Conservation (phyloP, 176 grass and related monocot species). For the Oryza officinalis region DNA sequence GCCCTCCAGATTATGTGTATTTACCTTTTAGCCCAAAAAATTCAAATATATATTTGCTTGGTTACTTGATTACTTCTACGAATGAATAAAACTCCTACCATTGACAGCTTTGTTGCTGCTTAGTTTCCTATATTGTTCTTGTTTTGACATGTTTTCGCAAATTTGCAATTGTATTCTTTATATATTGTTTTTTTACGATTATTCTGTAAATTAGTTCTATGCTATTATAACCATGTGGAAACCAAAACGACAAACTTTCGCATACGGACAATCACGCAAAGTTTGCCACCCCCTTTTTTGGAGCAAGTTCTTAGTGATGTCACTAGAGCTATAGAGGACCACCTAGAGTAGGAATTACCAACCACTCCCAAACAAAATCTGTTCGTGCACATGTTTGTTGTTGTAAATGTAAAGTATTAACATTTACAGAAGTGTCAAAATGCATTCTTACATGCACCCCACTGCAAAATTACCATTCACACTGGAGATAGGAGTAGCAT, state of each 20-base stretch:
- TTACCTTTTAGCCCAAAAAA: background rate
- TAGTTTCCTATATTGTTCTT: background rate
- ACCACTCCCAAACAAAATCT: background rate
- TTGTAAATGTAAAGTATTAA: background rate
- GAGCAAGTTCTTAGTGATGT: background rate
- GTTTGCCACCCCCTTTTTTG: background rate
- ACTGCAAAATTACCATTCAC: background rate
- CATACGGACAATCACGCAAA: background rate
- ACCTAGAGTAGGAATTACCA: background rate
- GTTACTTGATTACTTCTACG: no score
- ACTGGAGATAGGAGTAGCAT: background rate
- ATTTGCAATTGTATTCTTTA: background rate
- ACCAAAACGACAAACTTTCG: background rate
- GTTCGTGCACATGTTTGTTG: background rate
- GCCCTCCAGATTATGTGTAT: background rate
- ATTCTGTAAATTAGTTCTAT: background rate
- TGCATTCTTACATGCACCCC: background rate
- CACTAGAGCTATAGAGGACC: background rate
- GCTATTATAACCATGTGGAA: background rate
- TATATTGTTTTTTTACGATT: background rate
- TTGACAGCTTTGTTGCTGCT: no score
- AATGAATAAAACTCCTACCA: background rate
- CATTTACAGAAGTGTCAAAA: background rate
- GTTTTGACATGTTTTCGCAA: background rate
- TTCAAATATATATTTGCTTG: no score